A percentile compares a stretch with the other conserved stretches of the same genome.
phyloP scores from a whole-genome alignment of 2,329 filamentous ascomycete species.

The Hypoxylon sp. region DNA sequence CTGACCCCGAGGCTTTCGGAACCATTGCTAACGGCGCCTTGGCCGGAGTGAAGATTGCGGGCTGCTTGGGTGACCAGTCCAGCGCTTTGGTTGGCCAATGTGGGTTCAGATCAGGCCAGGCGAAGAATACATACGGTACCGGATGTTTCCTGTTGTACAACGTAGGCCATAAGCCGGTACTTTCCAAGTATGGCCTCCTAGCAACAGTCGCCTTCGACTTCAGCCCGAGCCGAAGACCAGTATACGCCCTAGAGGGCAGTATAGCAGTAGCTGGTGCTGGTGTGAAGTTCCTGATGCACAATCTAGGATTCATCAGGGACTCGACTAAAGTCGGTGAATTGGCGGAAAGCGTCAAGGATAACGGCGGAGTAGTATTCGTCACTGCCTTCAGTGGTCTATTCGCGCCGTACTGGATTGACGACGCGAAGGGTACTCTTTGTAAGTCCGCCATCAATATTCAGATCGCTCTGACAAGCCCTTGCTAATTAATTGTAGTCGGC shows the following conservation, averaged over 20 bases:
- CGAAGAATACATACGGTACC: conserved; percentile 93
- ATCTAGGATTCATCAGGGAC: conserved; percentile 71
- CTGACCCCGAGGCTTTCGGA: conserved; percentile 81
- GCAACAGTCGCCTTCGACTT: conserved; percentile 92
- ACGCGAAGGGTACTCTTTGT: conserved; percentile 89
- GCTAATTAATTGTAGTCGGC: conserved; percentile 68
- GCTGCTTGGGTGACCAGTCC: conserved; percentile 89
- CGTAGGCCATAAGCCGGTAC: conserved; percentile 85
- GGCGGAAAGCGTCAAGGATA: conserved; percentile 73
- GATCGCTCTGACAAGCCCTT: neutral
- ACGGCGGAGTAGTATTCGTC: conserved; percentile 87
- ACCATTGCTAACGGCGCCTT: conserved; percentile 75
- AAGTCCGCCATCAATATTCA: conserved; percentile 54
- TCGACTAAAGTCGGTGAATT: conserved; percentile 66
- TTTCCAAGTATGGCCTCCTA: conserved; percentile 85
- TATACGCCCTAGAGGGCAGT: conserved; percentile 87
- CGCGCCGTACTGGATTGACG: conserved; percentile 95
- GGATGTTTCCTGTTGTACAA: conserved; percentile 93
- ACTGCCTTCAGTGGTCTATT: conserved; percentile 93
- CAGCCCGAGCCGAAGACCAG: conserved; percentile 69
- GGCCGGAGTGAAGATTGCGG: conserved; percentile 80
- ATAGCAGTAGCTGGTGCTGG: conserved; percentile 86
- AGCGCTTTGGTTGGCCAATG: conserved; percentile 88
- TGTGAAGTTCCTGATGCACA: conserved; percentile 80
- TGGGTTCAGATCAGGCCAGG: conserved; percentile 84